These are phyloP conservation scores for Trametes pubescens DNA, from an alignment of 1,284 basidiomycete species.

Conservation along the genomic window DNA sequence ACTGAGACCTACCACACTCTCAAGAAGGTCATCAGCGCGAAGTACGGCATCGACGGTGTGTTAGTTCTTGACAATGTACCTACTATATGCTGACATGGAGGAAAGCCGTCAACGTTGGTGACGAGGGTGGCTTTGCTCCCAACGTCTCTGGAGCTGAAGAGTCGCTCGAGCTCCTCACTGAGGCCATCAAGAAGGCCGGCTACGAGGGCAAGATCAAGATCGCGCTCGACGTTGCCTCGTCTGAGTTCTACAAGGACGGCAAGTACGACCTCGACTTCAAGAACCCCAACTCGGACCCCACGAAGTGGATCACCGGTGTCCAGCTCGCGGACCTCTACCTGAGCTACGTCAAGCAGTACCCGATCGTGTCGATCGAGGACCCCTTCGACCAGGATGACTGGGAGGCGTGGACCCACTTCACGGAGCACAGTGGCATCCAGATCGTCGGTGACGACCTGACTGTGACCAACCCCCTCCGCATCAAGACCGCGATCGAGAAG, in stretches of 20 bases:
- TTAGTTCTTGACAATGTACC: neutral
- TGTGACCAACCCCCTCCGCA: constrained; percentile 97
- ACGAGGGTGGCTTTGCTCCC: constrained; percentile 99
- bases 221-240: constrained; percentile 98
- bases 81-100: constrained; percentile 1
- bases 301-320: constrained; percentile 93
- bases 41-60: constrained; percentile 98
- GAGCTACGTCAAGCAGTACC: constrained; percentile 89
- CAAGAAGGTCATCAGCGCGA: constrained; percentile 99
- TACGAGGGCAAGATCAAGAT: constrained; percentile 99
- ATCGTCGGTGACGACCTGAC: constrained; percentile 99
- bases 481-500: constrained; percentile 99
- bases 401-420: constrained; percentile 98
- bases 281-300: constrained; percentile 98
- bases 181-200: constrained; percentile 97
- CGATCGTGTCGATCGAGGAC: constrained; percentile 97
- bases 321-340: constrained; percentile 97
- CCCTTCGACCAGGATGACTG: constrained; percentile 99
- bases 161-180: constrained; percentile 94
- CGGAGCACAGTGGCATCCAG: constrained; percentile 79
- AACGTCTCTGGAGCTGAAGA: constrained; percentile 98
- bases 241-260: constrained; percentile 99
- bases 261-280: constrained; percentile 99
- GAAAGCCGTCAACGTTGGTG: constrained; percentile 98
- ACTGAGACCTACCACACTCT: constrained; percentile 98